Conservation (phyloP, 2,329 filamentous ascomycete species). For the Iodosphaeria phyllophila region DNA sequence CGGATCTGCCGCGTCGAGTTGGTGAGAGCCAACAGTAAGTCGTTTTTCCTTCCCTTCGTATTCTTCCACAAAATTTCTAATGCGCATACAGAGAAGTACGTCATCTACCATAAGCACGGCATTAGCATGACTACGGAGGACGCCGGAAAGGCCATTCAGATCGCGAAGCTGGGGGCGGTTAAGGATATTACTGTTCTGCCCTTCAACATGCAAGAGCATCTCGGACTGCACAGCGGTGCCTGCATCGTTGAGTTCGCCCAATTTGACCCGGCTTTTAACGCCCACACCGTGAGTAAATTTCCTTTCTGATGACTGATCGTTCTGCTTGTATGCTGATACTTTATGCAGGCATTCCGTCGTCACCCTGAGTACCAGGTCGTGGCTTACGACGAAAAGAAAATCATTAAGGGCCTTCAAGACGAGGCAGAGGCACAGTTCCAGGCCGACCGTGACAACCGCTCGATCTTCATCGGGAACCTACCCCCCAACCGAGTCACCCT, state of each 20-base stretch:
- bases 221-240: slow-evolving; percentile 15
- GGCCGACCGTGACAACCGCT: slow-evolving; percentile 15
- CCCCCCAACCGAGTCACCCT: slow-evolving; percentile 8
- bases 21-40: slow-evolving; percentile 38
- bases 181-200: slow-evolving; percentile 13
- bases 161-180: slow-evolving; percentile 17
- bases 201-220: no score
- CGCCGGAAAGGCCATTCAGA: slow-evolving; percentile 19
- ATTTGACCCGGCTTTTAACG: slow-evolving; percentile 31
- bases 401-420: slow-evolving; percentile 5
- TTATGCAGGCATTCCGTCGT: slow-evolving; percentile 14
- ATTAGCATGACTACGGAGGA: slow-evolving; percentile 21
- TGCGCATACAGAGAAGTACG: slow-evolving; percentile 23
- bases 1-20: slow-evolving; percentile 40
- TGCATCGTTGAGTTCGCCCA: slow-evolving; percentile 29
- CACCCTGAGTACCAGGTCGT: slow-evolving; percentile 13
- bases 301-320: background rate
- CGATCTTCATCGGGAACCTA: slow-evolving; percentile 15
- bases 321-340: slow-evolving; percentile 4
- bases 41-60: background rate
- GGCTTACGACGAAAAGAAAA: slow-evolving; percentile 15
- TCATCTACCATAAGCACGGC: slow-evolving; percentile 23
- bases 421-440: slow-evolving; percentile 6
- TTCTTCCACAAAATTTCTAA: slow-evolving; percentile 7
- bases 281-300: slow-evolving; percentile 22